Conservation (phyloP, 768 basidiomycete species). For the Lentinula guzmanii region DNA sequence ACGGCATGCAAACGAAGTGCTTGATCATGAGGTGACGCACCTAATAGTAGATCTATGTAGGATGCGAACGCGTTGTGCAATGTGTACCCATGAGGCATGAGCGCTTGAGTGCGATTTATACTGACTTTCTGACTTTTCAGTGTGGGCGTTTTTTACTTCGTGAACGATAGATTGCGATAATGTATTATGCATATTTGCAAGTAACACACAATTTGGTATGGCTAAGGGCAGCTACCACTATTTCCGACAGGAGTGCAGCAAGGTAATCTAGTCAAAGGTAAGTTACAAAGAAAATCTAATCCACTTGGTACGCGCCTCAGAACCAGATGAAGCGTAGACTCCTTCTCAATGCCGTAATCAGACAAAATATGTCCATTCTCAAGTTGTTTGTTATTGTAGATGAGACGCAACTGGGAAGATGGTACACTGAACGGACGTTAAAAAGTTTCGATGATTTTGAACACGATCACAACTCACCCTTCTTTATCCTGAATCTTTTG, state of each 20-base stretch:
- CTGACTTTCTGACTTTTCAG: too few species aligned
- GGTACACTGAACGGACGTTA: background rate
- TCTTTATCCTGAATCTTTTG: background rate
- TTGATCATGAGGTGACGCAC: too few species aligned
- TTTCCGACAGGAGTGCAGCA: slow-evolving; percentile 1
- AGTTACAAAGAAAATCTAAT: background rate
- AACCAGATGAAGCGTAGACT: slow-evolving; percentile 5
- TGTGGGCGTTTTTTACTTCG: too few species aligned
- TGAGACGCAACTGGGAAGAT: background rate
- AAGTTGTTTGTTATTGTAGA: background rate
- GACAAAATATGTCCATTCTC: background rate
- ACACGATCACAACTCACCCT: background rate
- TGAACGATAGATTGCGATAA: too few species aligned
- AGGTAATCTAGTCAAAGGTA: background rate
- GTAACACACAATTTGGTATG: background rate
- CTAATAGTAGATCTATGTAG: too few species aligned
- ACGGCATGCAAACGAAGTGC: too few species aligned
- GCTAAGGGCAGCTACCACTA: background rate
- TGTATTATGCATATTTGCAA: background rate
- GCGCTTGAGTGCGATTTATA: too few species aligned
- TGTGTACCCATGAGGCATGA: too few species aligned
- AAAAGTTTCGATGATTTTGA: background rate
- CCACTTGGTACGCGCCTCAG: background rate
- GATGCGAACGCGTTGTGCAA: too few species aligned
- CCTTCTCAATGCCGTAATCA: background rate